Conservation (phyloP, 176 grass and related monocot genomes). For the Juncus effusus region DNA sequence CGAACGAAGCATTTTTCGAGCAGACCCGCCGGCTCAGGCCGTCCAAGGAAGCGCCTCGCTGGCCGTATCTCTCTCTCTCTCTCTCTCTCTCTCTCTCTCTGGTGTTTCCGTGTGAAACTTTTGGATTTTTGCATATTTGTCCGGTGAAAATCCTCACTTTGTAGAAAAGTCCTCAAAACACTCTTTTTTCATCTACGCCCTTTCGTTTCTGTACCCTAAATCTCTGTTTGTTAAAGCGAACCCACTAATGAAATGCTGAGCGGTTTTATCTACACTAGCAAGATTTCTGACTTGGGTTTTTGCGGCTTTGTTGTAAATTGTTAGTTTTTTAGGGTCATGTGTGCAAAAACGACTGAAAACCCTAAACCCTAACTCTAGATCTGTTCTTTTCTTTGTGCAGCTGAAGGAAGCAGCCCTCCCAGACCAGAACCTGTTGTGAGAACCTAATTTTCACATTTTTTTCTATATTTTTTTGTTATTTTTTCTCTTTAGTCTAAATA, state of each 20-base stretch:
- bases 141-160: too few relatives aligned
- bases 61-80: neutral
- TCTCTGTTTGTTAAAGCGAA: neutral
- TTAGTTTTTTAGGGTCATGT: neutral
- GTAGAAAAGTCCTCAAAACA: too few relatives aligned
- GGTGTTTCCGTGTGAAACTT: too few relatives aligned
- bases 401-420: neutral
- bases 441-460: neutral
- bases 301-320: neutral
- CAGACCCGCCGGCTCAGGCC: neutral
- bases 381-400: neutral
- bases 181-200: neutral
- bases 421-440: neutral
- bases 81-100: neutral
- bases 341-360: neutral
- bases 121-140: too few relatives aligned
- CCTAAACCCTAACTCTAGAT: neutral
- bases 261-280: too few relatives aligned
- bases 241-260: neutral
- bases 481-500: neutral
- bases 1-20: slow-evolving; percentile 12
- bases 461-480: neutral
- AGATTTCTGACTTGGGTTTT: neutral
- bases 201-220: neutral
- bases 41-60: neutral